Percentiles rank a stretch among this genome's conserved stretches.
These are phyloP conservation scores for Peronospora belbahrii DNA, from an alignment of 352 stramenopile species.

Conservation along the genomic window DNA sequence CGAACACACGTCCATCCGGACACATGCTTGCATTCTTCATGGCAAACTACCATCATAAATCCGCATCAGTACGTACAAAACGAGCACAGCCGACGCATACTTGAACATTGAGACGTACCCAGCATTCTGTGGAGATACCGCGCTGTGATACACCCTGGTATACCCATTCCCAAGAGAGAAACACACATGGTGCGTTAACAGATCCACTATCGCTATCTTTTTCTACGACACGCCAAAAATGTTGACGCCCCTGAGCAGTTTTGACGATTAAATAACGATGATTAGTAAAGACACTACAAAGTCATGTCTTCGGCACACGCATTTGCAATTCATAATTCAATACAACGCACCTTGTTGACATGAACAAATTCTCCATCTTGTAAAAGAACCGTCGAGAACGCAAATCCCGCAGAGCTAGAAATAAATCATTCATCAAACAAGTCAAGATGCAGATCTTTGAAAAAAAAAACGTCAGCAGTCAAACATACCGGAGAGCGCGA, in stretches of 20 bases:
- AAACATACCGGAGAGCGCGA: constrained; percentile 39
- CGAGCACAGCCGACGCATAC: neutral
- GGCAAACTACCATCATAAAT: constrained; percentile 40
- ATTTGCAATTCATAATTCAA: neutral
- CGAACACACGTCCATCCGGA: constrained; percentile 55
- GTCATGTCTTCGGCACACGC: neutral
- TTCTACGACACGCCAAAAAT: constrained; percentile 79
- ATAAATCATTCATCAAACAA: neutral
- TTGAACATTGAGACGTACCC: constrained; percentile 26
- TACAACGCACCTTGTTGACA: constrained; percentile 58
- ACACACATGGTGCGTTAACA: constrained; percentile 55
- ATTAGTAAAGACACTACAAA: neutral
- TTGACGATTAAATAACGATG: constrained; percentile 1
- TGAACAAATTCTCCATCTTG: constrained; percentile 76
- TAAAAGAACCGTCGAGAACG: constrained; percentile 68
- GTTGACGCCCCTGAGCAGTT: constrained; percentile 47
- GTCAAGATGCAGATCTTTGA: neutral
- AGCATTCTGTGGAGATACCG: constrained; percentile 76
- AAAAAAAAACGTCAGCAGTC: constrained; percentile 4
- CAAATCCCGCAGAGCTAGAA: constrained; percentile 51
- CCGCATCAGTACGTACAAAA: neutral
- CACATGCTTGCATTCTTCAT: constrained; percentile 76
- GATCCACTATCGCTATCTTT: constrained; percentile 24
- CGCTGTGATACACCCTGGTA: constrained; percentile 77
- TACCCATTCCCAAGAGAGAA: constrained; percentile 81